phyloP scores from a whole-genome alignment of 768 basidiomycete species.

The Cantharellus cinnabarinus region DNA sequence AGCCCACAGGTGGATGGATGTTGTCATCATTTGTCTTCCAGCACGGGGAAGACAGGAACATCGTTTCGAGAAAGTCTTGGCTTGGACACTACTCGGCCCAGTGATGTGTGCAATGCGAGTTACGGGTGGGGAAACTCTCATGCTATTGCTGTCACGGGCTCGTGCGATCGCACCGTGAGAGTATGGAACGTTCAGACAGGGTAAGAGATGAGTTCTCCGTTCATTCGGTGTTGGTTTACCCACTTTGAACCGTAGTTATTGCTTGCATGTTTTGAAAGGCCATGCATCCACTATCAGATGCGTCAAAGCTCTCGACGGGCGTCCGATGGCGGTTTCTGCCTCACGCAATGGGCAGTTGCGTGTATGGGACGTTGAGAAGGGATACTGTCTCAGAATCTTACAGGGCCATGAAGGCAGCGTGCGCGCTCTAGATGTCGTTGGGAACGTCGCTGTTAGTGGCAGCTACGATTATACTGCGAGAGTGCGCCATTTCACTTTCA shows the following conservation, averaged over 20 bases:
- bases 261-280: constrained; percentile 60
- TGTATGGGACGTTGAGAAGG: constrained; percentile 85
- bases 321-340: constrained; percentile 78
- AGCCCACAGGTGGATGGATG: neutral
- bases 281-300: constrained; percentile 86
- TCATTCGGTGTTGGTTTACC: neutral
- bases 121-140: constrained; percentile 80
- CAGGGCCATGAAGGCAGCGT: constrained; percentile 67
- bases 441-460: constrained; percentile 67
- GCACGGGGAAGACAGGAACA: neutral
- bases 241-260: constrained; percentile 22
- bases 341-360: constrained; percentile 71
- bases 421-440: constrained; percentile 73
- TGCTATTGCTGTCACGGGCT: constrained; percentile 71
- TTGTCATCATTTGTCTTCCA: too few species aligned
- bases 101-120: constrained; percentile 40
- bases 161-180: constrained; percentile 77
- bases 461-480: constrained; percentile 83
- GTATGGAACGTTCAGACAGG: constrained; percentile 85
- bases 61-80: neutral
- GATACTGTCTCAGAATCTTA: constrained; percentile 42
- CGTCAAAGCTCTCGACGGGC: constrained; percentile 65
- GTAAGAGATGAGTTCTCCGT: constrained; percentile 23
- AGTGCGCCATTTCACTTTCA: constrained; percentile 24
- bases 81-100: constrained; percentile 11